Base-by-base conservation (phyloP, 78 protist genomes). In the Dictyostelium intermedium region DNA sequence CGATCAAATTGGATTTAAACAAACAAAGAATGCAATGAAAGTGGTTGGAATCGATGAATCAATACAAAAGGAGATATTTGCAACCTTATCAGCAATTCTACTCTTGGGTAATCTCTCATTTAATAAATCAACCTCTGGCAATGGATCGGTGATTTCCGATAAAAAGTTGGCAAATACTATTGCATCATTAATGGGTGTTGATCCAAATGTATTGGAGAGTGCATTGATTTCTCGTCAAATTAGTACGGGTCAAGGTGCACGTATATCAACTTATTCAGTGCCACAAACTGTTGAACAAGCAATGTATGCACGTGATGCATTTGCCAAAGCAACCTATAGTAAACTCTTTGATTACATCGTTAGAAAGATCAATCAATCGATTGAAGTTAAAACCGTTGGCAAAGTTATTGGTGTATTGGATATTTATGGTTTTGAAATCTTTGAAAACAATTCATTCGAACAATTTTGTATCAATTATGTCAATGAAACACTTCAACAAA, bases 371-470 rank as follows among this genome's bases (percentile, higher is more conserved):
- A 97, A 97, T 85, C 41, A 50, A 23, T 94, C 92, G 18, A 94
- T 94, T 18, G 82, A 81, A 78, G 89, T 87, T 37, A 66, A 77
- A 39, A 87, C 89, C 34, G 56, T 53, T 66, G 96, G 92, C 6
- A 79, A 50, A 35, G 96, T 96, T 25, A 89, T 97, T 60, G 98
- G 98, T 34, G 91, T 97, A 9, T 92, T 98, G 1, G 99, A 98
- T 87, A 96, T 98, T 50, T 98, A 92, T 82, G 99, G 99, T 72
- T 98, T 98, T 39, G 99, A 98, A 84, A 82, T 82, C 45, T 97
- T 98, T 63, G 91, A 92, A 35, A 66, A 72, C 53, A 97, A 97
- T 92, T 82, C 96, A 34, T 97, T 97, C 53, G 98, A 97, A 81
- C 98, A 97, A 85, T 93, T 97, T 25, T 95, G 97, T 87, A 97